Base-by-base conservation (phyloP, 352 stramenopile species). In the Chrysophaeum taylorii region DNA sequence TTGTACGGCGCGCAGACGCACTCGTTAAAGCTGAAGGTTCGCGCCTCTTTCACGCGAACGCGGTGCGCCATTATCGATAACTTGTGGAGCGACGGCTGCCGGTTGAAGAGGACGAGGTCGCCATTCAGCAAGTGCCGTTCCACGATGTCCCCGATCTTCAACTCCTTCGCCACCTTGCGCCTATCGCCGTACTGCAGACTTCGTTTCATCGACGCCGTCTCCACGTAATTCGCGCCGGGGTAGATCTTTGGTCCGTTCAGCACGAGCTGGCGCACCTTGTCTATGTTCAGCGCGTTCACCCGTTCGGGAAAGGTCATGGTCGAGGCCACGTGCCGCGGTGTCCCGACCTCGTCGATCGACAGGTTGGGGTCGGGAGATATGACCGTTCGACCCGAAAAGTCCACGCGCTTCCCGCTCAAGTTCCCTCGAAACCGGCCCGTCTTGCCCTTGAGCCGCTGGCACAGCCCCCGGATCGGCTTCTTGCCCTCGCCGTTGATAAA, bases 1-100 rank as follows among this genome's bases (percentile, higher is more conserved):
- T 99, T 99, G 81, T 99, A 99, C 36, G 96, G 95, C 60, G 93
- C 93, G 81, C 95, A 99, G 39, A 98, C 93, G 72, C 94, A 98
- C 81, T 98, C 96, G 82, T 99, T 99, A 81, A 99, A 99, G 25
- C 96, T 90, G 78, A 99, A 99, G 16, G 96, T 99, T 39, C 93
- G 84, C 90, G 91, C 98, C 5, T 93, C 87, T 81, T 98, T 92
- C 37, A 98, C 90, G 68, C 89, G 91, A 0, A 86, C 89, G 31
- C 78, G 69, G 79, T 96, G 89, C n/a, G 84, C 81, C 96, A 99
- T 99, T 79, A 99, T 99, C 38, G 90, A 98, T 82, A 99, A 95
- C 77, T 98, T 98, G 85, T 99, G 96, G 42, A 99, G 82, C 33
- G 93, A 98, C 33, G 96, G 96, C 79, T 99, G 96, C 21, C 96